Evolutionary conservation across 305 asterid species (phyloP), one percentile per base, ranked within the genome.

Genomic region (Euphrasia arctica): DNA sequence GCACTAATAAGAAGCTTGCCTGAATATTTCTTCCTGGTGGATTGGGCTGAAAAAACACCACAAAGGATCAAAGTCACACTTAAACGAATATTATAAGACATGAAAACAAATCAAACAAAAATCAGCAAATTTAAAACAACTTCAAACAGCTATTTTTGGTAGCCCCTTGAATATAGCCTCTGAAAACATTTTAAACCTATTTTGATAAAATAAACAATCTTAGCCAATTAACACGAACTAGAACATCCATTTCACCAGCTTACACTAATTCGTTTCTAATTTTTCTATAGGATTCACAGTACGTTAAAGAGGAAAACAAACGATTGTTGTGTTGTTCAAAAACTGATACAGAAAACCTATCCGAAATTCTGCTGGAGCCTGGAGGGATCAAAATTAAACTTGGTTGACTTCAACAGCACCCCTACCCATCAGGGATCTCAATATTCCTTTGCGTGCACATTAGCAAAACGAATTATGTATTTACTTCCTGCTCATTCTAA

Each of bases 1-100:
- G 96, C 90, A 77, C 93, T 86, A 70, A 89, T 83, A 29, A 86
- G 93, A 65, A 89, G 87, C 67, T 83, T 80, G 29, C 86, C 95
- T 25, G 91, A 82, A 74, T 54, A 18, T 54, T 79, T 88, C 80
- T 79, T 89, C 81, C 74, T 85, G 63, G 78, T 85, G 65, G 58
- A 66, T 74, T 76, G 81, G 54, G 77, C 87, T 78, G 9, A 67
- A 65, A 75, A 55, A 74, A 72, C 42, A 63, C 67, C 69, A 71
- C 70, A 51, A 66, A 70, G 68, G 36, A 65, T 22, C 61, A 65
- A 64, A 58, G 69, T 75, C 59, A 67, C 32, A 22, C 41, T 9
- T 39, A 39, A 39, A 39, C 43, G 9, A 39, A 39, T 39, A 39
- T 39, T 39, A 39, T 39, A 39, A 39, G 43, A 36, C 9, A 36